These are phyloP conservation scores for Rugonectria rugulosa DNA, from an alignment of 2,329 filamentous ascomycete species.

Conservation along the genomic window DNA sequence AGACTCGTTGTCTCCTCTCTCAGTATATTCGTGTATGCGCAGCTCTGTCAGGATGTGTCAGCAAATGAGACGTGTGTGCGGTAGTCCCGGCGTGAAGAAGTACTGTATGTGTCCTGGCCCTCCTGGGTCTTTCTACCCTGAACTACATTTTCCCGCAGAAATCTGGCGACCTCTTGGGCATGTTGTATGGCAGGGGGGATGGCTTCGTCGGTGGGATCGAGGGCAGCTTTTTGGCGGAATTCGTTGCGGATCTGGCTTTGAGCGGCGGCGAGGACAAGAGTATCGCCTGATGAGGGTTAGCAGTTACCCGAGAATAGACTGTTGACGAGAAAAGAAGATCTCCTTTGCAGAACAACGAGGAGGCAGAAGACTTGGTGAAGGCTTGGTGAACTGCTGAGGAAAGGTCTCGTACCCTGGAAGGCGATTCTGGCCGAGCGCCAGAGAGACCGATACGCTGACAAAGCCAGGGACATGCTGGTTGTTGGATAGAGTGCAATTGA, in stretches of 20 bases:
- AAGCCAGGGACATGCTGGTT: conserved; percentile 60
- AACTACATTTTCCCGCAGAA: conserved; percentile 85
- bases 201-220: conserved; percentile 64
- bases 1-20: conserved; percentile 91
- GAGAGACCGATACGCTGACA: conserved; percentile 81
- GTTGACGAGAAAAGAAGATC: background rate
- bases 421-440: conserved; percentile 83
- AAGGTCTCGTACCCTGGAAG: conserved; percentile 72
- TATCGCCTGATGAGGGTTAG: conserved; percentile 67
- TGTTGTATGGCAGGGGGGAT: conserved; percentile 73
- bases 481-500: background rate
- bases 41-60: conserved; percentile 66
- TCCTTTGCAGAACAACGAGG: too few species aligned
- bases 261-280: conserved; percentile 72
- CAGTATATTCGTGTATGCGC: conserved; percentile 88
- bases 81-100: conserved; percentile 39
- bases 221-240: conserved; percentile 73
- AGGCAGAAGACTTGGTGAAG: too few species aligned
- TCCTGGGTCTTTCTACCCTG: conserved; percentile 71
- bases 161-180: conserved; percentile 81
- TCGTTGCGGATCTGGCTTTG: conserved; percentile 73
- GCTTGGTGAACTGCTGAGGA: too few species aligned
- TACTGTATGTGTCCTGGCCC: conserved; percentile 65
- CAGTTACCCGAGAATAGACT: background rate
- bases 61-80: background rate